Evolutionary conservation across 306 rosid species (phyloP).

Genomic region (Citrullus amarus): DNA sequence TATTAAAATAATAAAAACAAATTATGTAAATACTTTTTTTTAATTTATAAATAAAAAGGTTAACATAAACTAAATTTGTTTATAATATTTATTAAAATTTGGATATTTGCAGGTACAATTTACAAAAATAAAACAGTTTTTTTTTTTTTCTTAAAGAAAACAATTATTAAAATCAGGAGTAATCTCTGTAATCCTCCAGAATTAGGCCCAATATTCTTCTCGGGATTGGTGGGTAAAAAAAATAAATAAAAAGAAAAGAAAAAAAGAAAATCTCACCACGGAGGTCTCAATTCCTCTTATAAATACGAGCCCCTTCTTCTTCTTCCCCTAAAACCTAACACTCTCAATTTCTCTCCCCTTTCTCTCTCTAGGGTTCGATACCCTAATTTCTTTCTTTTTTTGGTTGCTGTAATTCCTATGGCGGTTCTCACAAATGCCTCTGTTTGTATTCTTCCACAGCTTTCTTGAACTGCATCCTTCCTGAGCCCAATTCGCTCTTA

Average conservation of each 20-base stretch:
- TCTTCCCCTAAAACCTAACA: slow-evolving; percentile 34
- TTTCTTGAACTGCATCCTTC: slow-evolving; percentile 98
- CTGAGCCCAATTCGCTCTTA: neutral
- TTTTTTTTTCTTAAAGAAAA: too few relatives aligned
- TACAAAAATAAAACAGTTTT: too few relatives aligned
- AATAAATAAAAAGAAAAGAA: neutral
- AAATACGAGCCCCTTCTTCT: slow-evolving; percentile 26
- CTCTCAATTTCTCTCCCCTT: neutral
- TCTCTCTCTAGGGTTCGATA: slow-evolving; percentile 3
- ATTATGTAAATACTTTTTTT: too few relatives aligned
- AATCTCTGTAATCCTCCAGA: slow-evolving; percentile 30
- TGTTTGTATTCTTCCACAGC: slow-evolving; percentile 99
- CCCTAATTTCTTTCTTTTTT: neutral
- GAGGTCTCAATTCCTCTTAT: slow-evolving; percentile 33
- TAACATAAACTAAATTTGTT: too few relatives aligned
- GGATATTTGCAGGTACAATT: neutral
- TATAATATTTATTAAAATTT: too few relatives aligned
- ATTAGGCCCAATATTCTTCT: slow-evolving; percentile 84
- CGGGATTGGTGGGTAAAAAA: slow-evolving; percentile 62
- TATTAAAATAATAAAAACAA: too few relatives aligned
- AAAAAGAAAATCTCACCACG: neutral
- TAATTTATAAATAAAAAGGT: too few relatives aligned
- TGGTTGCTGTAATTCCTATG: slow-evolving; percentile 5
- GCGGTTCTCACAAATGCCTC: slow-evolving; percentile 25
- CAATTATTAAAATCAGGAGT: neutral